Conservation (phyloP, 1,284 basidiomycete genomes). For the Ganoderma multipileum region DNA sequence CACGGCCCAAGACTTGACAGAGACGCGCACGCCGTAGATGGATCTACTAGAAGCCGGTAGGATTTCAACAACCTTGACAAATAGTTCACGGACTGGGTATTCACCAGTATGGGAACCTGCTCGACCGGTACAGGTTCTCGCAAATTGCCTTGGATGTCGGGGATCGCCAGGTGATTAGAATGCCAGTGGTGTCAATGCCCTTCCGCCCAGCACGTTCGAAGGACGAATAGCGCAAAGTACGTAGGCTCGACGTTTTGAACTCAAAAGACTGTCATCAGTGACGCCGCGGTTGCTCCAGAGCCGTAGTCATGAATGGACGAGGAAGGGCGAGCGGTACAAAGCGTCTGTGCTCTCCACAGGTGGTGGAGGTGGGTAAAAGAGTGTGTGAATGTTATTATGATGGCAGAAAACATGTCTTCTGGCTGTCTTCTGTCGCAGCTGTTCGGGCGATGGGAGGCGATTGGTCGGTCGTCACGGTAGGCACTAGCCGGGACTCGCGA, state of each 20-base stretch:
- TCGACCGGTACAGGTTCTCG: conserved; percentile 22
- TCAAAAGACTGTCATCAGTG: conserved; percentile 10
- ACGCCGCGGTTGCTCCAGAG: conserved; percentile 20
- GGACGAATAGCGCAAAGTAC: not conserved
- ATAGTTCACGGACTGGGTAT: conserved; percentile 32
- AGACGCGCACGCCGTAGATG: conserved; percentile 37
- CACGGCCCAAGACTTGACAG: conserved; percentile 35
- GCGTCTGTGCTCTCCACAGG: conserved; percentile 3
- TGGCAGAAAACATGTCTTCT: conserved; percentile 11
- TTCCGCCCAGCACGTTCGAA: conserved; percentile 10
- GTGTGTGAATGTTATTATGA: conserved; percentile 17
- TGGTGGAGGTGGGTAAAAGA: conserved; percentile 18
- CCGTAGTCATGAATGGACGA: conserved; percentile 5
- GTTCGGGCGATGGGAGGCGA: conserved; percentile 18
- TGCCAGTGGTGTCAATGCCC: conserved; percentile 19
- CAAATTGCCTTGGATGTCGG: conserved; percentile 19
- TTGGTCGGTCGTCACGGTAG: conserved; percentile 20
- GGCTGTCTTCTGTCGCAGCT: conserved; percentile 26
- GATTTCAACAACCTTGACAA: conserved; percentile 39
- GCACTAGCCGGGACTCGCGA: conserved; percentile 25
- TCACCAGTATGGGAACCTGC: conserved; percentile 30
- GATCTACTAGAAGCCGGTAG: conserved; percentile 41
- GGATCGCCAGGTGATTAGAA: conserved; percentile 25
- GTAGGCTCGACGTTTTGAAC: not conserved
- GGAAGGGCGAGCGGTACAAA: not conserved